A percentile compares a stretch with the other conserved stretches of the same genome.
Evolutionary conservation across 257 asterid genomes (phyloP).

Genomic region (Verbena officinalis): DNA sequence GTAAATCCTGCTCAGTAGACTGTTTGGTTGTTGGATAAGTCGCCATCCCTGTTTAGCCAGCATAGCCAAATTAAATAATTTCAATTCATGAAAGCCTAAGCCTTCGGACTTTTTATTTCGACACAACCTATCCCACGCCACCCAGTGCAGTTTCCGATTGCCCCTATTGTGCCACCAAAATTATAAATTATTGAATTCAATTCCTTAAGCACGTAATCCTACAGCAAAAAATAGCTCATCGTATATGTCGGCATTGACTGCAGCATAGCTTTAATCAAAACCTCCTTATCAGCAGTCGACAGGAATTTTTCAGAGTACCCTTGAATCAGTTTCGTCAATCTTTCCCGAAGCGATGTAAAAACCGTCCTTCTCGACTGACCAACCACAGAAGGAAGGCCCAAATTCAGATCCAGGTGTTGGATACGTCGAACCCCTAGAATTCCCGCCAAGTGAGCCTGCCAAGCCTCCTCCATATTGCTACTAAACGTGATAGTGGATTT

Average conservation of each 20-base stretch:
- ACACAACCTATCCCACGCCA: neutral
- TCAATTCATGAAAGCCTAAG: neutral
- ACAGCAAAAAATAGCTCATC: neutral
- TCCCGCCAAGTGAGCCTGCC: no score
- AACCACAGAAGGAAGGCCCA: neutral
- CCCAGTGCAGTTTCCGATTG: neutral
- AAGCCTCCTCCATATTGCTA: no score
- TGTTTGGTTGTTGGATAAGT: neutral
- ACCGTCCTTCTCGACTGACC: neutral
- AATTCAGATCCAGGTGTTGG: no score
- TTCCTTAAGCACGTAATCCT: neutral
- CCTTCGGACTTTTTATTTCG: neutral
- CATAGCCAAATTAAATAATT: neutral
- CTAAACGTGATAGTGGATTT: no score
- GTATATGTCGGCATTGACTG: neutral
- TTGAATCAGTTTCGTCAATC: neutral
- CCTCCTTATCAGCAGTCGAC: neutral
- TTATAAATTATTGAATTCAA: neutral
- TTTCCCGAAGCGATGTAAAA: neutral
- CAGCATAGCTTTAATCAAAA: neutral
- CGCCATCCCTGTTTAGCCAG: neutral
- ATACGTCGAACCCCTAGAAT: no score
- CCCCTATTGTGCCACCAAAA: neutral
- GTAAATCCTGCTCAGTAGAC: neutral
- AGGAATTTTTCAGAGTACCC: neutral